Conservation (phyloP, 805 yeast genomes). For the Yueomyces sp. region DNA sequence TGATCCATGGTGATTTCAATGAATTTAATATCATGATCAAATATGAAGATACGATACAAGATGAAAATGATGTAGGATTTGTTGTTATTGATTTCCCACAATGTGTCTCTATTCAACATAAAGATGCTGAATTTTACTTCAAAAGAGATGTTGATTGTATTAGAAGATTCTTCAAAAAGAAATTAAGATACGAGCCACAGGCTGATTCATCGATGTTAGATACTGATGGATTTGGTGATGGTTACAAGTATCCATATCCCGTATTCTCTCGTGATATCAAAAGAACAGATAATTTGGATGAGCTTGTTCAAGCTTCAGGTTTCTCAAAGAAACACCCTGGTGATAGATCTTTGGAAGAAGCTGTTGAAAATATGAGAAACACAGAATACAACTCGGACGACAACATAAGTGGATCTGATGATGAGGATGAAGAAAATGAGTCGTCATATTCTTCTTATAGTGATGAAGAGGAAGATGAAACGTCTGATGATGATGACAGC, state of each 20-base stretch:
- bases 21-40: slow-evolving; percentile 89
- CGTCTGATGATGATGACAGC: slow-evolving; percentile 21
- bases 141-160: slow-evolving; percentile 90
- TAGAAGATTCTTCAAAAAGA: slow-evolving; percentile 65
- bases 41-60: slow-evolving; percentile 29
- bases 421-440: slow-evolving; percentile 25
- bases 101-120: slow-evolving; percentile 85
- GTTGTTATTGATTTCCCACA: slow-evolving; percentile 97
- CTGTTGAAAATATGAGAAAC: slow-evolving; percentile 53
- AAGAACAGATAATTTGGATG: slow-evolving; percentile 60
- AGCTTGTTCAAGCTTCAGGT: slow-evolving; percentile 88
- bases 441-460: slow-evolving; percentile 10
- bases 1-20: slow-evolving; percentile 94
- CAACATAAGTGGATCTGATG: slow-evolving; percentile 49
- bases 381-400: slow-evolving; percentile 22
- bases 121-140: slow-evolving; percentile 78
- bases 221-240: slow-evolving; percentile 70
- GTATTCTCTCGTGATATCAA: slow-evolving; percentile 62
- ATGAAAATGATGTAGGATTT: slow-evolving; percentile 47
- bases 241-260: slow-evolving; percentile 66
- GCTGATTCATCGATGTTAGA: slow-evolving; percentile 62
- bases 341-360: slow-evolving; percentile 59
- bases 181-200: slow-evolving; percentile 59
- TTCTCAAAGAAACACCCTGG: slow-evolving; percentile 40
- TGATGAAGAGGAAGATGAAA: slow-evolving; percentile 20